Evolutionary conservation across 257 asterid species (phyloP).

Genomic region (Linderniella brevidens): DNA sequence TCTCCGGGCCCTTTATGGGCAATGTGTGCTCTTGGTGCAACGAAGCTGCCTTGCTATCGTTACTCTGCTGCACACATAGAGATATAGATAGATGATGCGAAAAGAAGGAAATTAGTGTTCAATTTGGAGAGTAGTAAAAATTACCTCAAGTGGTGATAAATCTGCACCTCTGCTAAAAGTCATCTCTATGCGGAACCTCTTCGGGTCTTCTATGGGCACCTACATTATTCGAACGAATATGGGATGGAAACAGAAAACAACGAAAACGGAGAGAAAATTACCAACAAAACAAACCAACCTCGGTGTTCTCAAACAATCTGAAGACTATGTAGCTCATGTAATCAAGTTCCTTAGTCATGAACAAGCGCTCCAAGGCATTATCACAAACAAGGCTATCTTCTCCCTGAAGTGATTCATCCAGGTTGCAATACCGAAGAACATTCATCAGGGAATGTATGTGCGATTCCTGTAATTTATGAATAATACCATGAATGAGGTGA

Average conservation of each 20-base stretch:
- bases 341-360: slow-evolving; percentile 84
- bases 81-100: neutral
- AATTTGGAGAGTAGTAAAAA: neutral
- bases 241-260: neutral
- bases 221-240: slow-evolving; percentile 18
- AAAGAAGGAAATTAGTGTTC: neutral
- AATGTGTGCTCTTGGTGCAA: slow-evolving; percentile 86
- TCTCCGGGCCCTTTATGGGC: slow-evolving; percentile 98
- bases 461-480: slow-evolving; percentile 50
- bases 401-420: slow-evolving; percentile 89
- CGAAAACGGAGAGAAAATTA: neutral
- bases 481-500: too few species aligned
- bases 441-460: slow-evolving; percentile 96
- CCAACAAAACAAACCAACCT: slow-evolving; percentile 30
- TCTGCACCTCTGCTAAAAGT: slow-evolving; percentile 98
- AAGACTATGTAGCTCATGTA: slow-evolving; percentile 94
- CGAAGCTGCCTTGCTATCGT: slow-evolving; percentile 35
- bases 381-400: slow-evolving; percentile 85
- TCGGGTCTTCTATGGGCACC: slow-evolving; percentile 90
- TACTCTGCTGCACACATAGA: slow-evolving; percentile 24
- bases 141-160: slow-evolving; percentile 88
- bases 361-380: slow-evolving; percentile 74
- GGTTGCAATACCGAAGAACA: slow-evolving; percentile 93
- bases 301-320: slow-evolving; percentile 88
- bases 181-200: slow-evolving; percentile 79